These are phyloP conservation scores for Penicillium decumbens DNA, from an alignment of 2,329 filamentous ascomycete genomes.

Conservation along the genomic window DNA sequence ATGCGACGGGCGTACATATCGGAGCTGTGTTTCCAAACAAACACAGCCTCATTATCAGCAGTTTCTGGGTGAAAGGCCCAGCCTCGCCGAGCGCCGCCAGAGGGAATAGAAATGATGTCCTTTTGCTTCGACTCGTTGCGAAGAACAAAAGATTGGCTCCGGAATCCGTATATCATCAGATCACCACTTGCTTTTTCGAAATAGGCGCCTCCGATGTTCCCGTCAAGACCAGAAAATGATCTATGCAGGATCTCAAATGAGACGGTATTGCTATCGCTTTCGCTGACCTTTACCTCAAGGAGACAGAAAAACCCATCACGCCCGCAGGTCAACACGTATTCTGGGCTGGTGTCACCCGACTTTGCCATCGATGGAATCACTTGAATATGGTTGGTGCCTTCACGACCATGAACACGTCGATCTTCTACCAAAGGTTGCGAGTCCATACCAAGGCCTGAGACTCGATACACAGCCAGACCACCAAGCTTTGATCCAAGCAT, in stretches of 20 bases:
- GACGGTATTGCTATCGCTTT: conserved; percentile 26
- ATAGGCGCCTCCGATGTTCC: conserved; percentile 69
- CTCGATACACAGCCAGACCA: conserved; percentile 47
- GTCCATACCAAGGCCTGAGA: conserved; percentile 13
- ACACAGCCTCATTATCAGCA: conserved; percentile 43
- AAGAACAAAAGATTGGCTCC: conserved; percentile 62
- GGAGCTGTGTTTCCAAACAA: conserved; percentile 72
- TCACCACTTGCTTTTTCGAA: conserved; percentile 43
- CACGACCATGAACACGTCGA: conserved; percentile 45
- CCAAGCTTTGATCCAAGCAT: conserved; percentile 56
- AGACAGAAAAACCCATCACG: conserved; percentile 73
- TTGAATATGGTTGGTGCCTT: conserved; percentile 66
- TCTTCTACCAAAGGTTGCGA: conserved; percentile 24
- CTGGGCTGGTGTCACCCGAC: conserved; percentile 14
- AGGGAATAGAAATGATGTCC: conserved; percentile 68
- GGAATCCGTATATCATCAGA: conserved; percentile 23
- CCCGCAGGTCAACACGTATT: conserved; percentile 62
- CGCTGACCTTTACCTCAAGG: conserved; percentile 40
- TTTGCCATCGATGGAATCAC: conserved; percentile 16
- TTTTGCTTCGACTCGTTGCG: conserved; percentile 70
- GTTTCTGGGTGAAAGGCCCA: conserved; percentile 55
- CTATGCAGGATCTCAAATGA: conserved; percentile 58
- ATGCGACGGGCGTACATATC: conserved; percentile 47
- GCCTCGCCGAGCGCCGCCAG: conserved; percentile 76
- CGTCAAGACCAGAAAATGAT: conserved; percentile 64